Percentiles rank a stretch among this genome's conserved stretches.
phyloP scores from a whole-genome alignment of 179 eudicot species.

The Vitellaria paradoxa region DNA sequence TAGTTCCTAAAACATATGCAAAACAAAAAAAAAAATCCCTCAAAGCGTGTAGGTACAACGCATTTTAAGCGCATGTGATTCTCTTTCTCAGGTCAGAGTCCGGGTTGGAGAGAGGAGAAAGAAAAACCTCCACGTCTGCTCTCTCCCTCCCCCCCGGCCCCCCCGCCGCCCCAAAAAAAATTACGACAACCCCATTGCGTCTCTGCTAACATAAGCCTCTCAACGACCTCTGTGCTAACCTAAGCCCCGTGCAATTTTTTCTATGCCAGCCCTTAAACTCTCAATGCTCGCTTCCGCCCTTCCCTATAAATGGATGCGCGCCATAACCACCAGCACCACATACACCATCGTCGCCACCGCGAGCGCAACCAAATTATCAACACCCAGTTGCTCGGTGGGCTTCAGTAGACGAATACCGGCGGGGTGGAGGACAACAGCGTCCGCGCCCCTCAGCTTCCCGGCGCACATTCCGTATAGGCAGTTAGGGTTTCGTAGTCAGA shows the following conservation, averaged over 20 bases:
- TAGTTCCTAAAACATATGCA: no score
- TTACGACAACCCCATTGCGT: not conserved
- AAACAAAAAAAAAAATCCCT: no score
- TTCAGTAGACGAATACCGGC: not conserved
- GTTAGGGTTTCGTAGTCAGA: slow-evolving; percentile 25
- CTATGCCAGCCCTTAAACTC: slow-evolving; percentile 35
- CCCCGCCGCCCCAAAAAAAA: not conserved
- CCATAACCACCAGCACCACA: not conserved
- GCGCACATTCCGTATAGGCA: slow-evolving; percentile 11
- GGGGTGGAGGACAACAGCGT: slow-evolving; percentile 15
- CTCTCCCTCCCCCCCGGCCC: not conserved
- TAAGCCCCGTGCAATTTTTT: slow-evolving; percentile 29
- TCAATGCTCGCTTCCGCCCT: slow-evolving; percentile 16
- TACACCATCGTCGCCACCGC: not conserved
- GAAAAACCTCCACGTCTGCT: not conserved
- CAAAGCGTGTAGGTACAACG: no score
- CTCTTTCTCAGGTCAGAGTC: no score
- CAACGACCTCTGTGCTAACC: slow-evolving; percentile 17
- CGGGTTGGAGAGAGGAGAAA: not conserved
- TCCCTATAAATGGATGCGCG: slow-evolving; percentile 16
- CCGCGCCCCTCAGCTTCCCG: slow-evolving; percentile 3
- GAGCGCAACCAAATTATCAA: slow-evolving; percentile 11
- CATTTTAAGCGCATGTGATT: no score
- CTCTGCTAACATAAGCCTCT: slow-evolving; percentile 10
- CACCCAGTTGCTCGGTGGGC: not conserved